phyloP scores from a whole-genome alignment of 345 rosid genomes.

The rapeseed (Brassica napus) region Da-Ae NC_063449.1:39015001-39015500 shows the following conservation, averaged over 20 bases:
- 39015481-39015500: not conserved
- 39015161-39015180: not conserved
- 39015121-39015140: slow-evolving; percentile 18
- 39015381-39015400: not conserved
- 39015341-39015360: not conserved
- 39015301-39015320: not conserved
- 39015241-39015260: not conserved
- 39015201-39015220: not conserved
- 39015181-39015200: not conserved
- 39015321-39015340: not conserved
- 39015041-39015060: too few relatives aligned
- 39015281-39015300: not conserved
- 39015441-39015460: not conserved
- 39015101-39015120: not conserved
- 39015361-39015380: not conserved
- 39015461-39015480: not conserved
- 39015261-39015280: not conserved
- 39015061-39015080: too few relatives aligned
- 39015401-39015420: not conserved
- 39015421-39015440: too few relatives aligned
- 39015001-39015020: too few relatives aligned
- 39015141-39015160: not conserved
- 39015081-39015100: too few relatives aligned
- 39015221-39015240: not conserved
- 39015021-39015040: too few relatives aligned